phyloP scores from a whole-genome alignment of 208 protist species.

The Leishmania arabica region DNA sequence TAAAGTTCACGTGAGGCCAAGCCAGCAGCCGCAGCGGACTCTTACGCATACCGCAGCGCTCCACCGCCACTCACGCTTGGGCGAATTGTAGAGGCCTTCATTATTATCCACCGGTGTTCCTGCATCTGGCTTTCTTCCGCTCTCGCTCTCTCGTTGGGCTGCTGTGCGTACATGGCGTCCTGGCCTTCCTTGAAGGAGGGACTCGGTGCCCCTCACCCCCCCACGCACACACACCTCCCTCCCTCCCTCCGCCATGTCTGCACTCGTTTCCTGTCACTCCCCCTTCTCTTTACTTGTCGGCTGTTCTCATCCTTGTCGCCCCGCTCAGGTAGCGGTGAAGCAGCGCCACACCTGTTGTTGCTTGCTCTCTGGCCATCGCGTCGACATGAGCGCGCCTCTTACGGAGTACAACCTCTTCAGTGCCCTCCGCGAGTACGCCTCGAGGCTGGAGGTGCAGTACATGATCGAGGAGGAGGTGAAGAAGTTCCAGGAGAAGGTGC shows the following conservation, averaged over 20 bases:
- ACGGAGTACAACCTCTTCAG: constrained; percentile 42
- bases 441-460: constrained; percentile 58
- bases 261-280: background rate
- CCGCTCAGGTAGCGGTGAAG: background rate
- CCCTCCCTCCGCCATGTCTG: background rate
- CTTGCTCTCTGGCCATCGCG: background rate
- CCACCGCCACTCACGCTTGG: background rate
- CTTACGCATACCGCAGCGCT: background rate
- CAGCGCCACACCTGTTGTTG: background rate
- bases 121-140: background rate
- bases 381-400: constrained; percentile 17
- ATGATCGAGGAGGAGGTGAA: constrained; percentile 62
- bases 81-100: background rate
- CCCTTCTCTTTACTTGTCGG: background rate
- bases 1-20: background rate
- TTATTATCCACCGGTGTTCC: background rate
- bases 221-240: too few species aligned
- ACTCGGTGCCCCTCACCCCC: background rate
- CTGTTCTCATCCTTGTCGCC: background rate
- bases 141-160: background rate
- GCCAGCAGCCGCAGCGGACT: background rate
- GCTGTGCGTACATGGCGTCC: background rate
- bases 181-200: background rate
- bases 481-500: constrained; percentile 35
- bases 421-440: constrained; percentile 43